Evolutionary conservation across 1,284 basidiomycete genomes (phyloP).

Genomic region (Sporisorium scitamineum): DNA sequence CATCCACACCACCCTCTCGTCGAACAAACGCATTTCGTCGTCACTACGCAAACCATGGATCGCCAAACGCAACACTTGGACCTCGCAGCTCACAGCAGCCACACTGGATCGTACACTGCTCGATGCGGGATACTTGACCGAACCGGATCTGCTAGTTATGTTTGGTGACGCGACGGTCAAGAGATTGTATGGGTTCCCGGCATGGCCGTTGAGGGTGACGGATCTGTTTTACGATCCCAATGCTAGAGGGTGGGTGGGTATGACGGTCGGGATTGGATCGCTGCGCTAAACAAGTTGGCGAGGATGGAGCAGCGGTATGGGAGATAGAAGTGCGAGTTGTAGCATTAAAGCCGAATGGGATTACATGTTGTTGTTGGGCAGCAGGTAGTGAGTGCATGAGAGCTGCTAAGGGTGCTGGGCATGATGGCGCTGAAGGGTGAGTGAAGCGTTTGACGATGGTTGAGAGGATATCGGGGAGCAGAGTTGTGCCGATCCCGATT

Average conservation of each 20-base stretch:
- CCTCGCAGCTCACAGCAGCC: constrained; percentile 11
- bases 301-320: constrained; percentile 40
- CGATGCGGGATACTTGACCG: constrained; percentile 22
- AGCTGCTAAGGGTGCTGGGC: no score
- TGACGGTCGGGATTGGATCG: constrained; percentile 17
- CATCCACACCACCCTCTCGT: constrained; percentile 3
- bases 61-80: constrained; percentile 1
- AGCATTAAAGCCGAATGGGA: not conserved
- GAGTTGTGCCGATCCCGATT: no score
- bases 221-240: constrained; percentile 40
- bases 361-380: no score
- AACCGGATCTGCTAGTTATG: constrained; percentile 40
- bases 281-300: constrained; percentile 28
- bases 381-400: no score
- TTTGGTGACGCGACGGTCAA: constrained; percentile 3
- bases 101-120: constrained; percentile 9
- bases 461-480: no score
- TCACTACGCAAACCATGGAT: constrained; percentile 30
- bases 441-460: no score
- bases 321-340: constrained; percentile 6
- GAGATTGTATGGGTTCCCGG: constrained; percentile 39
- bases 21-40: constrained; percentile 20
- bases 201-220: constrained; percentile 38
- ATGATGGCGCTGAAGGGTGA: no score
- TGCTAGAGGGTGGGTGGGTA: constrained; percentile 7